phyloP scores from a whole-genome alignment of 805 yeast species.

The Wickerhamomyces chambardii region DNA sequence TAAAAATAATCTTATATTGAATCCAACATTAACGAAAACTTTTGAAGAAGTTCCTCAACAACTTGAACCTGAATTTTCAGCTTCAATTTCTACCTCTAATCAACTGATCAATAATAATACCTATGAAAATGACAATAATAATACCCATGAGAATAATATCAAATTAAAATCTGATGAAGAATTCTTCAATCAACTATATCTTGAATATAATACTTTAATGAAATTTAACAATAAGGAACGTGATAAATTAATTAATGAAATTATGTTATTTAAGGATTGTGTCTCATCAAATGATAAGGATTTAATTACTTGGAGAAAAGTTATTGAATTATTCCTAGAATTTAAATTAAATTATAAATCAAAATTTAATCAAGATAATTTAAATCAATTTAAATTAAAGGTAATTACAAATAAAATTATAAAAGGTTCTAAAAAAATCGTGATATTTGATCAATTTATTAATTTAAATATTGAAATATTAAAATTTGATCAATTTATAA shows the following conservation, averaged over 20 bases:
- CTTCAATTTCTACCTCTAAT: no score
- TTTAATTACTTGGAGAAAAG: conserved; percentile 55
- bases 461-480: conserved; percentile 44
- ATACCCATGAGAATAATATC: conserved; percentile 37
- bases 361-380: conserved; percentile 35
- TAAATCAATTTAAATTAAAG: conserved; percentile 31
- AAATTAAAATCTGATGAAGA: conserved; percentile 21
- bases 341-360: conserved; percentile 53
- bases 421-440: conserved; percentile 23
- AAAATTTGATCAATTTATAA: conserved; percentile 49
- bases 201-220: conserved; percentile 14
- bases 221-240: conserved; percentile 43
- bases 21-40: no score
- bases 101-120: no score
- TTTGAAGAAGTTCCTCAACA: no score
- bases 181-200: conserved; percentile 12
- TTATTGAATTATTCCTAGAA: conserved; percentile 57
- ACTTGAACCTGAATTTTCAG: no score
- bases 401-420: conserved; percentile 28
- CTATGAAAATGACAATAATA: no score
- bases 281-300: no score
- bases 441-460: conserved; percentile 44
- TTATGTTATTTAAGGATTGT: conserved; percentile 17
- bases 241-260: conserved; percentile 5
- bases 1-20: no score